Conservation (phyloP, 352 stramenopile genomes). For the Phytopythium mirpurense region DNA sequence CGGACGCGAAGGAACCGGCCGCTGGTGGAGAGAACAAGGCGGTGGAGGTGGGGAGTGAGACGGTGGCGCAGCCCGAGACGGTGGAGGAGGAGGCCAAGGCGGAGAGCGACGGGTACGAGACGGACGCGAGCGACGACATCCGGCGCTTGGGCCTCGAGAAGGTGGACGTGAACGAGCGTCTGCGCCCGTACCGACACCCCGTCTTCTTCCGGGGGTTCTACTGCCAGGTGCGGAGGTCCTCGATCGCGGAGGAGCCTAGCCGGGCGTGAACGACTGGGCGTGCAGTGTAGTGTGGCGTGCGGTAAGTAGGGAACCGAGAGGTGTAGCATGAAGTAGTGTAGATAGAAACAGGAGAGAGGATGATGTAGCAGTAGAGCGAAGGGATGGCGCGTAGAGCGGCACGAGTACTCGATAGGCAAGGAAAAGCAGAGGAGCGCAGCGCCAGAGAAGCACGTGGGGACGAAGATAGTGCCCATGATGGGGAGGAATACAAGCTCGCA, state of each 20-base stretch:
- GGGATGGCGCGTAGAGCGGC: background rate
- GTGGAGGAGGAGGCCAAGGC: slow-evolving; percentile 7
- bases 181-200: slow-evolving; percentile 22
- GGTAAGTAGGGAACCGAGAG: background rate
- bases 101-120: slow-evolving; percentile 5
- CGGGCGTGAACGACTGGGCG: background rate
- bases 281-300: background rate
- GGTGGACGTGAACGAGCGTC: slow-evolving; percentile 21
- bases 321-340: background rate
- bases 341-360: background rate
- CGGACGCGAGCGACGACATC: slow-evolving; percentile 6
- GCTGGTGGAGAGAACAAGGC: slow-evolving; percentile 12
- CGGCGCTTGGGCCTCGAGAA: slow-evolving; percentile 13
- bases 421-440: background rate
- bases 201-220: slow-evolving; percentile 31
- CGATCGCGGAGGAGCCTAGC: background rate
- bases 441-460: background rate
- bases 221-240: slow-evolving; percentile 11
- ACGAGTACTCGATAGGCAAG: background rate
- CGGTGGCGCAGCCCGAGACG: background rate
- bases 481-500: too few relatives aligned
- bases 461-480: background rate
- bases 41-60: background rate
- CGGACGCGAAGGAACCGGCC: slow-evolving; percentile 13
- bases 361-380: background rate